These are phyloP conservation scores for Aspergillus coremiiformis DNA, from an alignment of 495 filamentous ascomycete species.

Conservation along the genomic window DNA sequence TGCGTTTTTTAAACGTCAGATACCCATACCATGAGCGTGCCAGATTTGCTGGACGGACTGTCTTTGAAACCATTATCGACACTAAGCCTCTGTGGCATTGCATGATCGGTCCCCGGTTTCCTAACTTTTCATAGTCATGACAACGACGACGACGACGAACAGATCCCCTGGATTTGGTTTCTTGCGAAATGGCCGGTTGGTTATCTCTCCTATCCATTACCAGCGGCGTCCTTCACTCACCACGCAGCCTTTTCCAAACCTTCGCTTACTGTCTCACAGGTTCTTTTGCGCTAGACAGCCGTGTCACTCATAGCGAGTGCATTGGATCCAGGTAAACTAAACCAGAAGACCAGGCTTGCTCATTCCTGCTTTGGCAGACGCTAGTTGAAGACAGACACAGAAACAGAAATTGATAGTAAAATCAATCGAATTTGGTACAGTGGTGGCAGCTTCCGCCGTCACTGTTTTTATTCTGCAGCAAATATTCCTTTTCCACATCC, in stretches of 20 bases:
- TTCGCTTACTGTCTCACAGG: neutral
- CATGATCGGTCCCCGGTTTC: neutral
- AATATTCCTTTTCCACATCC: conserved; percentile 19
- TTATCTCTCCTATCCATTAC: neutral
- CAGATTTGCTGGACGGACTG: neutral
- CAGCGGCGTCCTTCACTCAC: neutral
- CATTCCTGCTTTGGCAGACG: conserved; percentile 1
- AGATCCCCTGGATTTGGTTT: neutral
- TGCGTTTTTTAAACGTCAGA: conserved; percentile 7
- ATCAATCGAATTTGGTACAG: conserved; percentile 14
- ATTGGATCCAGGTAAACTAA: neutral
- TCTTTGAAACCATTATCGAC: neutral
- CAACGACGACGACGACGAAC: neutral
- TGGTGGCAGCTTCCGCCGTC: conserved; percentile 4
- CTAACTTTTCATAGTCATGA: neutral
- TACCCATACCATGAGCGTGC: conserved; percentile 5
- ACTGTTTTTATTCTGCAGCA: conserved; percentile 5
- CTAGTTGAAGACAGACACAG: neutral
- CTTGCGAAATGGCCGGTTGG: neutral
- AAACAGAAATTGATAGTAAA: conserved; percentile 3
- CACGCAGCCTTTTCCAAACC: neutral
- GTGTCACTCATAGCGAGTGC: neutral
- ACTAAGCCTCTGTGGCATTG: neutral
- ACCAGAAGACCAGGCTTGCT: neutral
- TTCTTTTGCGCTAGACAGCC: too few species aligned